Conservation (phyloP, 495 filamentous ascomycete genomes). For the Rhizodiscina lignyota region DNA sequence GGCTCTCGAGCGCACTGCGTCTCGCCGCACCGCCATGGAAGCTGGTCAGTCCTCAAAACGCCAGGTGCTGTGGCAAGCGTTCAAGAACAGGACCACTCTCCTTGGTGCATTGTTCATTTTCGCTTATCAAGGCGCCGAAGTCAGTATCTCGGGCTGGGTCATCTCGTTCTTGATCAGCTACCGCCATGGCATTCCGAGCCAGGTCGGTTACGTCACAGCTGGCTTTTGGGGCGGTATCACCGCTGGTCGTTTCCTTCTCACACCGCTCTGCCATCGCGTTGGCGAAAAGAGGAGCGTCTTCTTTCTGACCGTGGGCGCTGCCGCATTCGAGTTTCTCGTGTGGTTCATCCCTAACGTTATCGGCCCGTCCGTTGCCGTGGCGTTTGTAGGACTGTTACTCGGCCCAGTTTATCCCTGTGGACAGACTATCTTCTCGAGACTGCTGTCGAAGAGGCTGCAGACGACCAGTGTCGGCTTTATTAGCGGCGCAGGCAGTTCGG, state of each 20-base stretch:
- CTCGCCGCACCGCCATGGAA: conserved; percentile 9
- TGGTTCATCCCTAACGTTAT: conserved; percentile 46
- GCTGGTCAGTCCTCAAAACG: conserved; percentile 9
- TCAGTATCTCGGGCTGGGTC: conserved; percentile 62
- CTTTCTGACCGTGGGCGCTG: conserved; percentile 37
- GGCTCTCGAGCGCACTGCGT: conserved; percentile 21
- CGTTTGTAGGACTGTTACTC: conserved; percentile 58
- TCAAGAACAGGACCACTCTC: conserved; percentile 44
- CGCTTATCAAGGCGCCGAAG: conserved; percentile 65
- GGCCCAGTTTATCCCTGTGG: conserved; percentile 66
- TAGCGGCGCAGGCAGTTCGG: conserved; percentile 53
- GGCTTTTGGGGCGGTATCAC: conserved; percentile 78
- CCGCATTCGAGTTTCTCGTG: conserved; percentile 51
- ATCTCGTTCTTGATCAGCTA: conserved; percentile 60
- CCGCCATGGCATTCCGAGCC: conserved; percentile 45
- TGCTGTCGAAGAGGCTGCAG: conserved; percentile 44
- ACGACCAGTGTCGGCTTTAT: conserved; percentile 54
- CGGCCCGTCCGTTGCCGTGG: conserved; percentile 33
- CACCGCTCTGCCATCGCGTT: conserved; percentile 40
- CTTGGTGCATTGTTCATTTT: conserved; percentile 66
- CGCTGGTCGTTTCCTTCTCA: conserved; percentile 50
- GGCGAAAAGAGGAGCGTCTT: conserved; percentile 56
- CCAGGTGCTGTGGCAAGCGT: conserved; percentile 24
- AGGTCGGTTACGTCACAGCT: conserved; percentile 64
- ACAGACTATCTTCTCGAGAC: conserved; percentile 44